Base-by-base conservation (phyloP, 1,139 yeast species). In the Yamadazyma aaseri region DNA sequence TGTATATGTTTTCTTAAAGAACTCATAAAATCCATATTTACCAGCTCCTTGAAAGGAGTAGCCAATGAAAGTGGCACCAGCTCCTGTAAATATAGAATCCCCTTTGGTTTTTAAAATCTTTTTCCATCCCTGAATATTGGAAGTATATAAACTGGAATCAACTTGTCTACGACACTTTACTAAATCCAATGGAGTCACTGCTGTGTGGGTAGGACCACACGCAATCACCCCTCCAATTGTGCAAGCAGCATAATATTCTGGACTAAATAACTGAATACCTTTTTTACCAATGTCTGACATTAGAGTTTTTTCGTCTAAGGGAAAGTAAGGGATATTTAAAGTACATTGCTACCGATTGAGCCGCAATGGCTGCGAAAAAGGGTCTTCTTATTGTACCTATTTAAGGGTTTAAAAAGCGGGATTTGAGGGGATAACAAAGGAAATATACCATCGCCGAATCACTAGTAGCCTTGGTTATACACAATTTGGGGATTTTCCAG, bases 21-120 rank as follows among this genome's bases (percentile, higher is more conserved):
- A 74, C 64, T 90, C 97, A 63, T 90, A 90, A 62, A 87, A 82
- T 29, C 97, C 97, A 63, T 89, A 90, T 65, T 90, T 90, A 52
- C 96, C 96, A 39, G 96, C 95, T 52, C 97, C 97, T 65, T 90
- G 97, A 51, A 87, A 67, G 10, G 96, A 81, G 65, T 90, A 90
- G 28, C 97, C 97, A 42, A 89, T 73, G 46, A 85, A 77, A 4
- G 97, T 90, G 29, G 97, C 96, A 29, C 95, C 94, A 47, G 86
- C 56, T 50, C 97, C 97, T 13, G 95, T 82, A 62, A 79, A 83
- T 39, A 89, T 68, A 34, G 86, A 89, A 39, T 77, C 79, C 24
- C 97, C 97, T 56, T 79, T 82, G 18, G 81, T 72, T 49, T 74
- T 76, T 48, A 86, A 58, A 53, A 90, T 89, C 20, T 80, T 69